Evolutionary conservation across 495 filamentous ascomycete genomes (phyloP).

Genomic region (Penicillium paradoxum): DNA sequence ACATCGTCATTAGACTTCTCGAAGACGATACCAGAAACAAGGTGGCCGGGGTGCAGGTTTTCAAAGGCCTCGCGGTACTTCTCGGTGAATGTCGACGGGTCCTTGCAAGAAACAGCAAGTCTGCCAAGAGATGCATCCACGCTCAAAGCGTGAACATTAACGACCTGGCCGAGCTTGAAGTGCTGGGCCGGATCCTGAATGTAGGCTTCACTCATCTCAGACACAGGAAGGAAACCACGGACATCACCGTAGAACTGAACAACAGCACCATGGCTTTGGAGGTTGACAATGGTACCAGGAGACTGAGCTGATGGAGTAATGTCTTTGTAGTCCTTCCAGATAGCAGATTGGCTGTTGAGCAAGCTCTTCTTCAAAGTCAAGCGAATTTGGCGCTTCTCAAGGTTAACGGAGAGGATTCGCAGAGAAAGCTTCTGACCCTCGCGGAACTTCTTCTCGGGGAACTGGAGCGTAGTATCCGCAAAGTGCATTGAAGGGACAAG

Average conservation of each 20-base stretch:
- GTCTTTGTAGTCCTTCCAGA: conserved; percentile 70
- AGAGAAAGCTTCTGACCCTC: conserved; percentile 80
- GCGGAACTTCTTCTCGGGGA: conserved; percentile 93
- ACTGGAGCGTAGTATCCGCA: conserved; percentile 78
- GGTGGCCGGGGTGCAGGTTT: conserved; percentile 60
- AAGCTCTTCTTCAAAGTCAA: conserved; percentile 92
- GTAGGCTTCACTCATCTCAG: conserved; percentile 96
- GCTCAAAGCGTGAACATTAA: conserved; percentile 77
- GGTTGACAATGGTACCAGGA: conserved; percentile 77
- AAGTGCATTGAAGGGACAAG: conserved; percentile 84
- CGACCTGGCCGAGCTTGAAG: conserved; percentile 83
- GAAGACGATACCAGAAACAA: conserved; percentile 72
- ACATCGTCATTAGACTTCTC: conserved; percentile 81
- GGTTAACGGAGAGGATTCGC: conserved; percentile 75
- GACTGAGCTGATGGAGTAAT: conserved; percentile 65
- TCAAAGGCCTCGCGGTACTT: conserved; percentile 71
- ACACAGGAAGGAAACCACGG: conserved; percentile 79
- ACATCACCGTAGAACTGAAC: conserved; percentile 88
- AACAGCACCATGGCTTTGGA: conserved; percentile 72
- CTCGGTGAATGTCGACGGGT: conserved; percentile 67
- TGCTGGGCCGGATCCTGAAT: conserved; percentile 85
- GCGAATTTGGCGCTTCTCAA: conserved; percentile 70
- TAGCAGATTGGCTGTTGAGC: conserved; percentile 73
- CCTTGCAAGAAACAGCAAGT: conserved; percentile 89
- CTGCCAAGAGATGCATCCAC: conserved; percentile 65